Conservation (phyloP, 2,329 filamentous ascomycete genomes). For the Lizonia empirigonia region DNA sequence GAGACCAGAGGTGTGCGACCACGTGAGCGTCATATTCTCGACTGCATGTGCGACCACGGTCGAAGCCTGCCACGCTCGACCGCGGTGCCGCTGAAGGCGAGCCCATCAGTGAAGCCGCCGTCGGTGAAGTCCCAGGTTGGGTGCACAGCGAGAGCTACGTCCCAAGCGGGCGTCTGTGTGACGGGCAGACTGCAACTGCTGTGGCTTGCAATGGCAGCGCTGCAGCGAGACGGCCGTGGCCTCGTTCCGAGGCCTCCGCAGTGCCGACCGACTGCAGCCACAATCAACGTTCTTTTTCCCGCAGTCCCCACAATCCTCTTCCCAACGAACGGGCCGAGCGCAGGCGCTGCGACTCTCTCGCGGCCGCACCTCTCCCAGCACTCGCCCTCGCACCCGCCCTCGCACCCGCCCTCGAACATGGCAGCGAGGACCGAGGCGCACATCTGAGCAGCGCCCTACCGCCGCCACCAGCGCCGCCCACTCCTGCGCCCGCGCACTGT, state of each 20-base stretch:
- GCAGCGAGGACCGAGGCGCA: constrained; percentile 7
- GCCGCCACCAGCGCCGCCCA: constrained; percentile 8
- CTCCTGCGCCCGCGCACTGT: background rate
- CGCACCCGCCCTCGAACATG: constrained; percentile 10
- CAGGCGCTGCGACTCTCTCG: constrained; percentile 6
- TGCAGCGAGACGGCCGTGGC: background rate
- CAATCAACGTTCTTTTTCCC: constrained; percentile 11
- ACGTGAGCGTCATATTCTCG: constrained; percentile 1
- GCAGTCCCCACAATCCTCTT: constrained; percentile 6
- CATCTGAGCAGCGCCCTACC: constrained; percentile 10
- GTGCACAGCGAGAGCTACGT: too few species aligned
- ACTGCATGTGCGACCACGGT: constrained; percentile 2
- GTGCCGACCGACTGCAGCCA: background rate
- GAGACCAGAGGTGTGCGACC: constrained; percentile 1
- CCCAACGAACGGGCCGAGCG: constrained; percentile 10
- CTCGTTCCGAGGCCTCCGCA: constrained; percentile 7
- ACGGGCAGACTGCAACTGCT: background rate
- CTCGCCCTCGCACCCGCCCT: constrained; percentile 7
- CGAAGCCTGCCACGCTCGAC: background rate
- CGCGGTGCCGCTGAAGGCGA: too few species aligned
- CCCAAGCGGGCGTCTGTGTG: constrained; percentile 1
- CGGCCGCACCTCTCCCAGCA: background rate
- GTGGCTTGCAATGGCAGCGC: constrained; percentile 1
- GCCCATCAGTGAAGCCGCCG: background rate
- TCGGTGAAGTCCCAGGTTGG: background rate